These are phyloP conservation scores for Acanthamoeba triangularis DNA, from an alignment of 208 protist genomes.

Conservation along the genomic window DNA sequence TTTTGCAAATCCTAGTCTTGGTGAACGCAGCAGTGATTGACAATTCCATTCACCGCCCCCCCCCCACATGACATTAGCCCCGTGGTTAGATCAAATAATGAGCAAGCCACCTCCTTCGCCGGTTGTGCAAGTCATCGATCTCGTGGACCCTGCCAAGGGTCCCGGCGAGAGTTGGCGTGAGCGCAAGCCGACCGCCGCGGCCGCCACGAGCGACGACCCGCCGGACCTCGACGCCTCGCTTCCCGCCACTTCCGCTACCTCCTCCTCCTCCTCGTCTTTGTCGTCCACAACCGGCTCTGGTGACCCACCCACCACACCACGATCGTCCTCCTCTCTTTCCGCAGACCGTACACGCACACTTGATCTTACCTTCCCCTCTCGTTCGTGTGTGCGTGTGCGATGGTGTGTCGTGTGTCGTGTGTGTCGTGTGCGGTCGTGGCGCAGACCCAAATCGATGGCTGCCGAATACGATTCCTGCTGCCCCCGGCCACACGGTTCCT, in stretches of 20 bases:
- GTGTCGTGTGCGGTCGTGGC: background rate
- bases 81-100: no score
- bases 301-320: background rate
- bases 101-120: background rate
- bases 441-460: background rate
- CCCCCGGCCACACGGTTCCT: background rate
- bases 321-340: no score
- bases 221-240: background rate
- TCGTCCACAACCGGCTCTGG: background rate
- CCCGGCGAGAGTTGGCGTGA: background rate
- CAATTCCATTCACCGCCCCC: no score
- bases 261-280: background rate
- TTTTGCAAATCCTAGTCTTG: no score
- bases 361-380: background rate
- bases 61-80: no score
- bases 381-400: background rate
- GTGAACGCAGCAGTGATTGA: no score
- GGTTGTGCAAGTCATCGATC: background rate
- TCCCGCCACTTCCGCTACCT: background rate
- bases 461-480: background rate
- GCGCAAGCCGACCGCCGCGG: background rate
- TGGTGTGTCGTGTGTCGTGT: background rate
- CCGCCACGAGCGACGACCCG: background rate
- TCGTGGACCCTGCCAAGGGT: background rate
- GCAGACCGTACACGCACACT: no score